A percentile compares a stretch with the other conserved stretches of the same genome.
Conservation (phyloP, 2,329 filamentous ascomycete species). For the Neurospora crassa region DNA sequence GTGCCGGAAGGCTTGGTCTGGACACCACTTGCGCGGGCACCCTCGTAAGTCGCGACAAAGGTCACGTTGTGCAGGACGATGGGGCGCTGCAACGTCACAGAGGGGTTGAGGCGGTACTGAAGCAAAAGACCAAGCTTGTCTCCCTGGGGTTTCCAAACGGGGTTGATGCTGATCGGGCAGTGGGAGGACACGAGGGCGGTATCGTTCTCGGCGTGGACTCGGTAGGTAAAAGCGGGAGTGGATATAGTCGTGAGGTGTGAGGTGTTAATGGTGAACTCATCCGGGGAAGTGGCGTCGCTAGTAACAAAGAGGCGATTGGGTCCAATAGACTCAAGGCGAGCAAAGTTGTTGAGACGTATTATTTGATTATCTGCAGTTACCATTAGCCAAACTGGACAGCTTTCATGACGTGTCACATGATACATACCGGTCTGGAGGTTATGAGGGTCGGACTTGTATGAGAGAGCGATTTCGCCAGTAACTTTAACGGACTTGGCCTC, state of each 20-base stretch:
- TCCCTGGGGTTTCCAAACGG: constrained; percentile 74
- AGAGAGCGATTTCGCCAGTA: constrained; percentile 80
- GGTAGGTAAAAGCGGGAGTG: constrained; percentile 85
- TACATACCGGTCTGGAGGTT: constrained; percentile 39
- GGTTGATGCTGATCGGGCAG: constrained; percentile 63
- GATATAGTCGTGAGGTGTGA: constrained; percentile 54
- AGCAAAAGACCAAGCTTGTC: constrained; percentile 81
- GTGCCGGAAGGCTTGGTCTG: constrained; percentile 75
- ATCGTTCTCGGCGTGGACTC: constrained; percentile 60
- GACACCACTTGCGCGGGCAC: constrained; percentile 52
- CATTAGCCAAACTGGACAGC: constrained; percentile 13
- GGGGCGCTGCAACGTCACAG: constrained; percentile 35
- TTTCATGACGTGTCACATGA: constrained; percentile 2
- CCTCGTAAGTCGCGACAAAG: constrained; percentile 62
- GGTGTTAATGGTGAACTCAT: constrained; percentile 72
- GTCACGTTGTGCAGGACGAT: constrained; percentile 60
- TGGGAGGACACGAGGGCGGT: constrained; percentile 36
- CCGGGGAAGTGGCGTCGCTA: constrained; percentile 48
- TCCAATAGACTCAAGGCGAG: constrained; percentile 80
- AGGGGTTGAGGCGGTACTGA: constrained; percentile 74
- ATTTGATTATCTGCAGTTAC: constrained; percentile 42
- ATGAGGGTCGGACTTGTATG: constrained; percentile 54
- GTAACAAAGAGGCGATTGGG: constrained; percentile 88
- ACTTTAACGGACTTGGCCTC: constrained; percentile 62
- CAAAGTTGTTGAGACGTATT: constrained; percentile 81